Conservation (phyloP, 176 grass and related monocot species). For the Cocos nucifera region DNA sequence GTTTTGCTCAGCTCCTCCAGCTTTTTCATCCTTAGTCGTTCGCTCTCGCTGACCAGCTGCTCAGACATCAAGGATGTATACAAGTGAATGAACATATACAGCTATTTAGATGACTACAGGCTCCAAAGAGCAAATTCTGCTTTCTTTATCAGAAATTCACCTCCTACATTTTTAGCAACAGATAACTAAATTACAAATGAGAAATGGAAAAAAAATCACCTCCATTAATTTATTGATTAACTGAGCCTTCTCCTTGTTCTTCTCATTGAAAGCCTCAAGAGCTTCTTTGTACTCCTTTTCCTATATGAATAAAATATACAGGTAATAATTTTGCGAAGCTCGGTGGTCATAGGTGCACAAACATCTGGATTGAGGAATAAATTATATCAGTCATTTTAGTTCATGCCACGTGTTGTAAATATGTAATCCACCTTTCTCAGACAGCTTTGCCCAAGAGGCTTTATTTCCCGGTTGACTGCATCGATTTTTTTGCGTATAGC, state of each 20-base stretch:
- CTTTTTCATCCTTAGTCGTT: constrained; percentile 96
- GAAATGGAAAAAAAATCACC: constrained; percentile 22
- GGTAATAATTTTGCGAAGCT: neutral
- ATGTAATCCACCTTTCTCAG: constrained; percentile 61
- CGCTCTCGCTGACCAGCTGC: constrained; percentile 88
- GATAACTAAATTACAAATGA: neutral
- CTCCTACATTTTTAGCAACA: neutral
- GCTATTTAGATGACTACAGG: too few relatives aligned
- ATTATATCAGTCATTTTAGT: neutral
- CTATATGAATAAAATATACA: constrained; percentile 21
- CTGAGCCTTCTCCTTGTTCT: constrained; percentile 83
- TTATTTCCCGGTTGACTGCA: constrained; percentile 63
- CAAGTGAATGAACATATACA: too few relatives aligned
- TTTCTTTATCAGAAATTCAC: neutral
- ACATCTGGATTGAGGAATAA: neutral
- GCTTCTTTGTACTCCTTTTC: constrained; percentile 93
- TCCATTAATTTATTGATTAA: constrained; percentile 80
- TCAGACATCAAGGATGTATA: neutral
- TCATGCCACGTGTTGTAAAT: neutral
- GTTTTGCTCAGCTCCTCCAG: constrained; percentile 93
- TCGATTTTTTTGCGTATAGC: constrained; percentile 64
- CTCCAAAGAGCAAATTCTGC: too few relatives aligned
- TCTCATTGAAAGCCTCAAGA: constrained; percentile 80
- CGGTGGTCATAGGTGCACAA: too few relatives aligned
- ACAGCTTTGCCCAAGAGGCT: constrained; percentile 75